Evolutionary conservation across 129 eudicot species (phyloP).

Genomic region (Sambucus nigra): DNA sequence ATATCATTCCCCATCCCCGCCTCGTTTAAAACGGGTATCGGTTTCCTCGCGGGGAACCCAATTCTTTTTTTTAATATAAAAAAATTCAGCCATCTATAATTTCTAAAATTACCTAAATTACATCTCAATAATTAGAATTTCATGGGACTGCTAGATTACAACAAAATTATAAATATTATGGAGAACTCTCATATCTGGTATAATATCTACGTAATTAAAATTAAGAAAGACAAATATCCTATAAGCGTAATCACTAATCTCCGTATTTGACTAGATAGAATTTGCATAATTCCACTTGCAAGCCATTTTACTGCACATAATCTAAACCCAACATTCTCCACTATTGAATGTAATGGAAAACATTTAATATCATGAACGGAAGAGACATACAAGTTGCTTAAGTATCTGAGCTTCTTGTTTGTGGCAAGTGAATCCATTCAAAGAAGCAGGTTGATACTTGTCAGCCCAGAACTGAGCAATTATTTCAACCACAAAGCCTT

Average conservation of each 20-base stretch:
- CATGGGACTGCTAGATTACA: slow-evolving; percentile 35
- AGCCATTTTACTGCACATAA: neutral
- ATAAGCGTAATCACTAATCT: too few species aligned
- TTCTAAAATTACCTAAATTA: too few species aligned
- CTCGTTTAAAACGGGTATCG: too few species aligned
- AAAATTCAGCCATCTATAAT: too few species aligned
- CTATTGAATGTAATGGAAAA: neutral
- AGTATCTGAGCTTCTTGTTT: slow-evolving; percentile 62
- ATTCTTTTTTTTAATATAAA: too few species aligned
- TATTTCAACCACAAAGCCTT: slow-evolving; percentile 57
- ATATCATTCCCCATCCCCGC: too few species aligned
- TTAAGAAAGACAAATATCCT: too few species aligned
- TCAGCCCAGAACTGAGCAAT: slow-evolving; percentile 74
- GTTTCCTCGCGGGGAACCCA: too few species aligned
- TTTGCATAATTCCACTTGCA: neutral
- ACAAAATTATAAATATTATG: neutral
- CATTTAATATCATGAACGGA: neutral
- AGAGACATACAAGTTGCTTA: slow-evolving; percentile 39
- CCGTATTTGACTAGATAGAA: neutral
- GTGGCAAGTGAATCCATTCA: slow-evolving; percentile 60
- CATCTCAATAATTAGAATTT: too few species aligned
- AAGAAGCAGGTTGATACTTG: slow-evolving; percentile 60
- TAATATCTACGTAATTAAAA: too few species aligned
- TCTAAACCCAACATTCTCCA: neutral
- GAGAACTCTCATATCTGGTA: too few species aligned